phyloP scores from a whole-genome alignment of 352 stramenopile genomes.

The Globisporangium emineosum region DNA sequence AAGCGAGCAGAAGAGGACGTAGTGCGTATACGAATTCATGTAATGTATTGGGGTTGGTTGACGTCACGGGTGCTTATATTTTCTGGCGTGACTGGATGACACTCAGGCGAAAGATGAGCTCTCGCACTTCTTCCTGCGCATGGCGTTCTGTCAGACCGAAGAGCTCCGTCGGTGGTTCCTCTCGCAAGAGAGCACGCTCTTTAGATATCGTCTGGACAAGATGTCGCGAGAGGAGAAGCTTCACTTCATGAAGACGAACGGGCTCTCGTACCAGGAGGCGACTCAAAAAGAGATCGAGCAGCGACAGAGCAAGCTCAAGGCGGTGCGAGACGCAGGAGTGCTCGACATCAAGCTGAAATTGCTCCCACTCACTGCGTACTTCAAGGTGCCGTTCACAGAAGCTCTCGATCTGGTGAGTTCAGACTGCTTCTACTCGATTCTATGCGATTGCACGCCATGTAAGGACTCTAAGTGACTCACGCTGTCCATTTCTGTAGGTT shows the following conservation, averaged over 20 bases:
- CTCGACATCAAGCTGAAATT: conserved; percentile 44
- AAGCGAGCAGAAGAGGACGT: conserved; percentile 64
- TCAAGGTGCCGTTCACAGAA: conserved; percentile 97
- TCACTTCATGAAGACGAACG: conserved; percentile 86
- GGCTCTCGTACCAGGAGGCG: conserved; percentile 72
- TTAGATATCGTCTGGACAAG: conserved; percentile 91
- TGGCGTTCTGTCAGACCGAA: conserved; percentile 97
- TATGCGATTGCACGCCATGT: neutral
- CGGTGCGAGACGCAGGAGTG: conserved; percentile 52
- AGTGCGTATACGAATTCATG: conserved; percentile 12
- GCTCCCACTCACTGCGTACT: conserved; percentile 79
- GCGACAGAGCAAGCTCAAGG: conserved; percentile 59
- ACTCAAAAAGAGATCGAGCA: conserved; percentile 64
- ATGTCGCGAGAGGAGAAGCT: conserved; percentile 86
- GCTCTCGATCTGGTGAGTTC: conserved; percentile 90
- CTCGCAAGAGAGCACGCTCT: conserved; percentile 93
- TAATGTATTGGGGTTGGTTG: neutral
- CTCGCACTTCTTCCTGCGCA: conserved; percentile 97
- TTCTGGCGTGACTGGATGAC: neutral
- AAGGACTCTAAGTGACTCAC: neutral
- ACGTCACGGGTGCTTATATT: neutral
- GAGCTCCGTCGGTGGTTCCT: conserved; percentile 98
- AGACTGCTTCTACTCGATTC: no score
- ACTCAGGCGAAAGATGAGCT: conserved; percentile 86
- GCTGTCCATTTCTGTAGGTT: conserved; percentile 25